Conservation (phyloP, 176 grass and related monocot genomes). For the Guadua angustifolia region DNA sequence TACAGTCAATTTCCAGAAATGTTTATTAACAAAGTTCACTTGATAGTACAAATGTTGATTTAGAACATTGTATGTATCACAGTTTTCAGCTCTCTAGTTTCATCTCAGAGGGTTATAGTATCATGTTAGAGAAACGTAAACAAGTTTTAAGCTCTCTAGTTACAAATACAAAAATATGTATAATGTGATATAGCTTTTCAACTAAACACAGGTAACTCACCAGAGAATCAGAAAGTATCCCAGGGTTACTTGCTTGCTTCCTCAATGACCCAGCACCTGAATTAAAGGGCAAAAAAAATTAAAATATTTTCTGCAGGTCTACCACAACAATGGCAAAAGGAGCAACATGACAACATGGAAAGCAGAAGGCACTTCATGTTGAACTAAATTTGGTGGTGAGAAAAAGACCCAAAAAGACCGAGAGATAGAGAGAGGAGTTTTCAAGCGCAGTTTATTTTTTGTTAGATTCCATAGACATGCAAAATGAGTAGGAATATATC, state of each 20-base stretch:
- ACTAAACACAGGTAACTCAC: constrained; percentile 45
- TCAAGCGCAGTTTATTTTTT: constrained; percentile 14
- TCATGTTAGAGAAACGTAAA: neutral
- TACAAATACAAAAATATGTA: constrained; percentile 3
- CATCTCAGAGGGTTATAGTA: constrained; percentile 17
- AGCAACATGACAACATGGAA: constrained; percentile 14
- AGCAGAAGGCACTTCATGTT: constrained; percentile 10
- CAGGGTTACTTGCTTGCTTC: constrained; percentile 48
- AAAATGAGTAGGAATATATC: constrained; percentile 34
- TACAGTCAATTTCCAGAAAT: constrained; percentile 22
- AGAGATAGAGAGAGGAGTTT: neutral
- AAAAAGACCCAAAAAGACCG: neutral
- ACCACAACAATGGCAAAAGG: constrained; percentile 4
- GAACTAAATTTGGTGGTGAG: neutral
- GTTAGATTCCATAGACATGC: constrained; percentile 5
- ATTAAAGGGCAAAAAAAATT: constrained; percentile 38
- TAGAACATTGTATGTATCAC: constrained; percentile 9
- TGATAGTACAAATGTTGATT: constrained; percentile 27
- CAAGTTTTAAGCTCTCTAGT: neutral
- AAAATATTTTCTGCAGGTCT: constrained; percentile 25
- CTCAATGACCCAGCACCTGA: constrained; percentile 46
- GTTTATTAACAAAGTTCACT: neutral
- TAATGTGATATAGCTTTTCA: constrained; percentile 33
- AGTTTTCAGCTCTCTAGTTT: constrained; percentile 24
- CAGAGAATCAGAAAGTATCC: constrained; percentile 44